A percentile compares a stretch with the other conserved stretches of the same genome.
phyloP scores from a whole-genome alignment of 2,329 filamentous ascomycete genomes.

The Onygena corvina region DNA sequence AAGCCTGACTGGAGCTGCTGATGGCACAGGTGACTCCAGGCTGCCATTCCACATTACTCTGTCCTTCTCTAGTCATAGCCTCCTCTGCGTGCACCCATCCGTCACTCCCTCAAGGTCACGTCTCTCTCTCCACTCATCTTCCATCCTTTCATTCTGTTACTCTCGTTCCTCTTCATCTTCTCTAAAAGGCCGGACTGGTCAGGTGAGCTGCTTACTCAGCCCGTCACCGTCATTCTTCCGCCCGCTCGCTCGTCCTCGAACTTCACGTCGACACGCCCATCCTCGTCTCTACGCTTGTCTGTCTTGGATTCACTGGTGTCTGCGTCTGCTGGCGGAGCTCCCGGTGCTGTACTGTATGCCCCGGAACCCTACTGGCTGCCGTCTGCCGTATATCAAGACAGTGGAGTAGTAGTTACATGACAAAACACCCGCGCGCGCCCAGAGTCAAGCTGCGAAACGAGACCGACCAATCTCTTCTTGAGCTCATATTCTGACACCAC shows the following conservation, averaged over 20 bases:
- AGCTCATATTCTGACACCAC: too few species aligned
- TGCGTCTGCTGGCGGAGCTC: background rate
- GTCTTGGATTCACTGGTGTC: too few species aligned
- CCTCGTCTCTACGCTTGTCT: too few species aligned
- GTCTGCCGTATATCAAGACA: background rate
- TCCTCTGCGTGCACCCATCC: too few species aligned
- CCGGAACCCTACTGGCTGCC: background rate
- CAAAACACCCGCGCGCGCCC: background rate
- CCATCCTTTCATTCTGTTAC: background rate
- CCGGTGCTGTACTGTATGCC: background rate
- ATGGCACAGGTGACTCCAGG: too few species aligned
- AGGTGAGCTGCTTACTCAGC: background rate
- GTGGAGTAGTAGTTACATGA: background rate
- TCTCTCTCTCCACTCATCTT: too few species aligned
- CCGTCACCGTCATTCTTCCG: background rate
- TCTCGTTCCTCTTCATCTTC: background rate
- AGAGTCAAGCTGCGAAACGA: too few species aligned
- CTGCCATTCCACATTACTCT: too few species aligned
- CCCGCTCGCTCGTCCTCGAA: background rate
- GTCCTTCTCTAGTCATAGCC: too few species aligned
- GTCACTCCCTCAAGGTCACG: too few species aligned
- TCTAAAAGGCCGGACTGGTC: background rate
- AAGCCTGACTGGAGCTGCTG: too few species aligned
- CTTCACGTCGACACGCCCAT: background rate
- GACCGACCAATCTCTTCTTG: too few species aligned